Evolutionary conservation across 2,329 filamentous ascomycete genomes (phyloP), one percentile per base, ranked within the genome.

Genomic region (Penicillium psychrosexuale): DNA sequence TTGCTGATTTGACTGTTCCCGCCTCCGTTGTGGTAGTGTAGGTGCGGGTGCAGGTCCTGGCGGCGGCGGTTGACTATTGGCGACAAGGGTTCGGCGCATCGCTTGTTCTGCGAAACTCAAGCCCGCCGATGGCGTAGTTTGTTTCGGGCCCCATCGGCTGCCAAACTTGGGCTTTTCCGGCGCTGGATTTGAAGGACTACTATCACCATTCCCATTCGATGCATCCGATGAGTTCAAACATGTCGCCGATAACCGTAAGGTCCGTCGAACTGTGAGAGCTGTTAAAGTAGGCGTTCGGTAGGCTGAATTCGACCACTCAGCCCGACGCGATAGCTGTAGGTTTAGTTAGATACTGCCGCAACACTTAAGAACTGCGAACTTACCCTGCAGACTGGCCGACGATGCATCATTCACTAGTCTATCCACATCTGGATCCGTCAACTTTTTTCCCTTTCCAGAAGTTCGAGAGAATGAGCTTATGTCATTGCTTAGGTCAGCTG

Each of bases 231-330:
- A 67, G 40, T 69, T 65, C 31, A 59, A 56, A 38, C 50, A 57
- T 28, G 55, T 51, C 27, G 64, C 52, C 36, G 69, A 72, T 11
- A 70, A 67, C 42, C 64, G 70, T 57, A 77, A 75, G 7, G 62
- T 59, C 51, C 74, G 72, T 55, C 68, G 65, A 51, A 67, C 62
- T 34, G 61, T 37, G 44, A 58, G 57, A 39, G 51, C 52, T 48
- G 64, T 47, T 31, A 60, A 55, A 50, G 61, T 51, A 56, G 63
- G 53, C 59, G 61, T 63, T 50, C 58, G 60, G 52, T 65, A 64
- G 42, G 67, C 65, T 53, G 70, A 65, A 63, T 69, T 71, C 50
- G 70, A 69, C 63, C 74, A 66, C 62, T 75, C 74, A 65, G 75
- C 59, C 58, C 68, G 68, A 58, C 71, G 72, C 51, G 72, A 68